phyloP scores from a whole-genome alignment of 2,329 filamentous ascomycete species.

The Penicillium glabrum region DNA sequence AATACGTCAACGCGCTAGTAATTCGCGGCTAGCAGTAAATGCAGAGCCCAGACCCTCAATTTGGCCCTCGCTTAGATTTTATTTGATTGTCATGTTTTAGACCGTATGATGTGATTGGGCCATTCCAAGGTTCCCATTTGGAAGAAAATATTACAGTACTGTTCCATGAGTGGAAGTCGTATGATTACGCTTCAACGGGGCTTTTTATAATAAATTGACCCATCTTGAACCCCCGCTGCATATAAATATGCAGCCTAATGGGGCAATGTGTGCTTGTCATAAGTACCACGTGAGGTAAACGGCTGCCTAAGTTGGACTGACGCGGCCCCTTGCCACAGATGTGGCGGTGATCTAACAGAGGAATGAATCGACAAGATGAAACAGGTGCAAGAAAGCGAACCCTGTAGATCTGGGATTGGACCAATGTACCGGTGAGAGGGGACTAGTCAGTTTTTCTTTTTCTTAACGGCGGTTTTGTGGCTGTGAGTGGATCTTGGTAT shows the following conservation, averaged over 20 bases:
- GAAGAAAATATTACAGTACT: not conserved
- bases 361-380: not conserved
- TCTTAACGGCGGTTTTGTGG: not conserved
- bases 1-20: not conserved
- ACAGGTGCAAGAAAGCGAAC: conserved; percentile 7
- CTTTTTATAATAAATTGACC: too few species aligned
- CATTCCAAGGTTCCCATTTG: not conserved
- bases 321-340: conserved; percentile 20
- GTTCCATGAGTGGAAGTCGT: not conserved
- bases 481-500: not conserved
- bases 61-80: too few species aligned
- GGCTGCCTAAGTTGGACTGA: conserved; percentile 14
- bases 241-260: not conserved
- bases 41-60: not conserved
- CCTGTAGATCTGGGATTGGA: conserved; percentile 10
- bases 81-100: not conserved
- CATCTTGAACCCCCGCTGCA: too few species aligned
- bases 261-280: not conserved
- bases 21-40: not conserved
- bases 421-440: not conserved
- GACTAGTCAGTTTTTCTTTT: not conserved
- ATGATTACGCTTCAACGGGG: not conserved
- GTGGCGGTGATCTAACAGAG: conserved; percentile 11
- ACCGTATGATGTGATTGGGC: not conserved
- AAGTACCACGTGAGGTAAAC: not conserved